Percentiles rank a stretch among this genome's conserved stretches.
Evolutionary conservation across 2,329 filamentous ascomycete genomes (phyloP).

Genomic region (Beauveria australis): DNA sequence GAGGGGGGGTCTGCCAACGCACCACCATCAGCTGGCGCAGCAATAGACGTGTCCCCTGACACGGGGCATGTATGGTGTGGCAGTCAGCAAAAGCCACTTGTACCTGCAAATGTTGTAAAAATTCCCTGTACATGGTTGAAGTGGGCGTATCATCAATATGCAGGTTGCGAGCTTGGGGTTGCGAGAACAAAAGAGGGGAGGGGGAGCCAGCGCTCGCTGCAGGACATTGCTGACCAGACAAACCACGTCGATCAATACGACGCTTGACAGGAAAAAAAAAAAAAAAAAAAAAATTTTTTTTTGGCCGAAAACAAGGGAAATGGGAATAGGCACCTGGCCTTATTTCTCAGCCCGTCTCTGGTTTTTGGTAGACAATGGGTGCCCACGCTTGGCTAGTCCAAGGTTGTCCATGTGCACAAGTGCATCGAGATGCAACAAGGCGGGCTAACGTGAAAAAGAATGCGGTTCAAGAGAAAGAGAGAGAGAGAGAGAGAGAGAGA

Average conservation of each 20-base stretch:
- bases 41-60: background rate
- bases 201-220: background rate
- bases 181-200: background rate
- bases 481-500: background rate
- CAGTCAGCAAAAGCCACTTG: background rate
- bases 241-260: background rate
- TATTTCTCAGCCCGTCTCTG: no score
- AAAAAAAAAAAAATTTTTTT: no score
- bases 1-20: background rate
- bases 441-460: background rate
- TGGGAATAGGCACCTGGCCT: no score
- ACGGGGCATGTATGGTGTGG: background rate
- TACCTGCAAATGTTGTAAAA: no score
- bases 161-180: background rate
- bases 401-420: constrained; percentile 4
- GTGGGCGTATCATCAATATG: no score
- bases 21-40: constrained; percentile 4
- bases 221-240: background rate
- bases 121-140: no score
- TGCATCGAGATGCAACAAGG: background rate
- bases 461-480: background rate
- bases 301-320: background rate
- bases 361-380: no score
- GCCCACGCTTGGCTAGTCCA: background rate
- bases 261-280: background rate